These are phyloP conservation scores for Amoebophrya sp. DNA, from an alignment of 169 alveolate species.

Conservation along the genomic window DNA sequence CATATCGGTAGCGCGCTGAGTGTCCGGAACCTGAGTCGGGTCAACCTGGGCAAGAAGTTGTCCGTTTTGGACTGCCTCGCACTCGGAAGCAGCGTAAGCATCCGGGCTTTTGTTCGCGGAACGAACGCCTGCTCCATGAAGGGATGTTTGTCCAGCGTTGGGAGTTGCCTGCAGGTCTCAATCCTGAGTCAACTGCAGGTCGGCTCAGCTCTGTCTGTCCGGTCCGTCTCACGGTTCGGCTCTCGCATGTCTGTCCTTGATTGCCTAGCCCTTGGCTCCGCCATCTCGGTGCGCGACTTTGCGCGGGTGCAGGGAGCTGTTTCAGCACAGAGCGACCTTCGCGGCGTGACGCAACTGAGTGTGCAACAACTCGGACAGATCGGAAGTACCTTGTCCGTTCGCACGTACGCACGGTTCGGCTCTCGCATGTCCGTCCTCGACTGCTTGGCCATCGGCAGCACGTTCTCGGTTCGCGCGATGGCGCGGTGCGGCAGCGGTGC, in stretches of 20 bases:
- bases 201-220: conserved; percentile 16
- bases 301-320: neutral
- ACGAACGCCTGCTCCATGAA: neutral
- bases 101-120: neutral
- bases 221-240: neutral
- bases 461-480: neutral
- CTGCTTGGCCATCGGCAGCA: conserved; percentile 17
- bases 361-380: neutral
- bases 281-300: neutral
- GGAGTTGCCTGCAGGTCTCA: neutral
- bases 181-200: neutral
- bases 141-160: neutral
- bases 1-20: neutral
- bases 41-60: neutral
- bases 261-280: neutral
- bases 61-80: neutral
- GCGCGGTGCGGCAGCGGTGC: neutral
- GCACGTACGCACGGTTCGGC: conserved; percentile 8
- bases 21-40: neutral
- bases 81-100: neutral
- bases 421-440: neutral
- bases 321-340: neutral
- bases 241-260: neutral
- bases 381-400: conserved; percentile 26
- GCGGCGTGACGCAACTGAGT: neutral